Conservation (phyloP, 768 basidiomycete species). For the Mycena indigotica region DNA sequence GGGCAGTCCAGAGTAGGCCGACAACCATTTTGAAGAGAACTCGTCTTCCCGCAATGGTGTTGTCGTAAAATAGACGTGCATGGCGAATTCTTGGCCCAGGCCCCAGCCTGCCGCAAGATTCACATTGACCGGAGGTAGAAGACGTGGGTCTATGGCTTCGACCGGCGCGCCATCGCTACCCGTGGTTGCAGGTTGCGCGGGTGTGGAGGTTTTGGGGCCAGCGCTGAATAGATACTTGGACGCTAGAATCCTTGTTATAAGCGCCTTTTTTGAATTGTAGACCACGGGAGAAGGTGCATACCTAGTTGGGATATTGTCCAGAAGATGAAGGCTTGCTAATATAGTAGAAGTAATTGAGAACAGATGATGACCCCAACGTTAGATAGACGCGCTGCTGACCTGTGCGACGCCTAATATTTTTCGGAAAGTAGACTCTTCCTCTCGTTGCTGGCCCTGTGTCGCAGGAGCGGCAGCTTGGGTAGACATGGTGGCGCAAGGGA, state of each 20-base stretch:
- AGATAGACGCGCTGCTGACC: conserved; percentile 8
- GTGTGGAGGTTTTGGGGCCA: conserved; percentile 33
- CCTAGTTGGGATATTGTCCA: conserved; percentile 65
- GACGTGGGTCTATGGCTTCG: conserved; percentile 44
- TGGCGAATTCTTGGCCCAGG: conserved; percentile 59
- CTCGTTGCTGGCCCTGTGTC: conserved; percentile 13
- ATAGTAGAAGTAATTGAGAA: too few species aligned
- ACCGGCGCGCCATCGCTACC: conserved; percentile 26
- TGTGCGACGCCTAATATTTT: conserved; percentile 18
- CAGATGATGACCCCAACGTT: too few species aligned
- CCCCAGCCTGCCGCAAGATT: conserved; percentile 53
- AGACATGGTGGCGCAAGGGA: too few species aligned
- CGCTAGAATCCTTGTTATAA: conserved; percentile 36
- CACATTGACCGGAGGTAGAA: conserved; percentile 57
- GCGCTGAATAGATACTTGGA: conserved; percentile 37
- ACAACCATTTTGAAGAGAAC: conserved; percentile 58
- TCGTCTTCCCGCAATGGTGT: conserved; percentile 64
- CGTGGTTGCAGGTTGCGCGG: conserved; percentile 24
- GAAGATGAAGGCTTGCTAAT: conserved; percentile 68
- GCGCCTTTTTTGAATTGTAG: too few species aligned
- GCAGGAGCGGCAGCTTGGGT: conserved; percentile 14
- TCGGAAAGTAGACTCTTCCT: conserved; percentile 13
- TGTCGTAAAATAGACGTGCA: conserved; percentile 70
- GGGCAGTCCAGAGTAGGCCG: conserved; percentile 55
- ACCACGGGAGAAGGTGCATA: conserved; percentile 5